phyloP scores from a whole-genome alignment of 352 stramenopile species.

The Thraustochytrium striatum region DNA sequence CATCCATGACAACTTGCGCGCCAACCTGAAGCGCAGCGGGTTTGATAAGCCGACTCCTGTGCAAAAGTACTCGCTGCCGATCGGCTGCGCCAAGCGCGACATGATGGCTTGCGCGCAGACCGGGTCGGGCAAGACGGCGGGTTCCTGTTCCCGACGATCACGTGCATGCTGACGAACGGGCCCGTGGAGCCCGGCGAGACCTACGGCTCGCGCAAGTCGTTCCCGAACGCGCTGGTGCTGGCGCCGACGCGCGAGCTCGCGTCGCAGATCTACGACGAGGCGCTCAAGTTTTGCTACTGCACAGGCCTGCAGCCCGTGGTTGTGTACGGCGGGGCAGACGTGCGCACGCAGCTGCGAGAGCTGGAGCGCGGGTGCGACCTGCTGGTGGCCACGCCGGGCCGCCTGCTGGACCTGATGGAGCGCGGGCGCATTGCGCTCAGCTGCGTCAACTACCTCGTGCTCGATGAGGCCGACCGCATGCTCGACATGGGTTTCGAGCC shows the following conservation, averaged over 20 bases:
- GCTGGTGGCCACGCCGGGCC: conserved; percentile 91
- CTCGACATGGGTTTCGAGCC: conserved; percentile 99
- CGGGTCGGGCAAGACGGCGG: conserved; percentile 89
- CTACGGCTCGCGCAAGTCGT: conserved; percentile 74
- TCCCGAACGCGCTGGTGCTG: conserved; percentile 82
- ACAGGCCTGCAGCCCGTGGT: conserved; percentile 87
- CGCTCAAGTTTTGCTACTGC: conserved; percentile 90
- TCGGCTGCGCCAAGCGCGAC: conserved; percentile 84
- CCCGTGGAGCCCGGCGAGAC: conserved; percentile 59
- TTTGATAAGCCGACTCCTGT: conserved; percentile 96
- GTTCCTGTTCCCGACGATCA: conserved; percentile 94
- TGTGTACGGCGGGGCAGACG: conserved; percentile 87
- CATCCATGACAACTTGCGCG: conserved; percentile 82
- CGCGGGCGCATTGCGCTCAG: conserved; percentile 80
- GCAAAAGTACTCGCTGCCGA: conserved; percentile 98
- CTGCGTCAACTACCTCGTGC: conserved; percentile 83
- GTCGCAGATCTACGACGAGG: conserved; percentile 91
- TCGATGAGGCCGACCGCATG: conserved; percentile 99
- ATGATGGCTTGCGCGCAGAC: conserved; percentile 99
- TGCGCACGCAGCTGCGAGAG: conserved; percentile 71
- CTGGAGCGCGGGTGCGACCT: conserved; percentile 89
- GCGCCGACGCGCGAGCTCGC: conserved; percentile 89
- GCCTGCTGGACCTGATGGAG: conserved; percentile 94
- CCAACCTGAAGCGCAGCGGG: conserved; percentile 83
- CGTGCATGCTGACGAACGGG: conserved; percentile 86